These are phyloP conservation scores for Trichoderma guizhouense DNA, from an alignment of 2,329 filamentous ascomycete species.

Conservation along the genomic window DNA sequence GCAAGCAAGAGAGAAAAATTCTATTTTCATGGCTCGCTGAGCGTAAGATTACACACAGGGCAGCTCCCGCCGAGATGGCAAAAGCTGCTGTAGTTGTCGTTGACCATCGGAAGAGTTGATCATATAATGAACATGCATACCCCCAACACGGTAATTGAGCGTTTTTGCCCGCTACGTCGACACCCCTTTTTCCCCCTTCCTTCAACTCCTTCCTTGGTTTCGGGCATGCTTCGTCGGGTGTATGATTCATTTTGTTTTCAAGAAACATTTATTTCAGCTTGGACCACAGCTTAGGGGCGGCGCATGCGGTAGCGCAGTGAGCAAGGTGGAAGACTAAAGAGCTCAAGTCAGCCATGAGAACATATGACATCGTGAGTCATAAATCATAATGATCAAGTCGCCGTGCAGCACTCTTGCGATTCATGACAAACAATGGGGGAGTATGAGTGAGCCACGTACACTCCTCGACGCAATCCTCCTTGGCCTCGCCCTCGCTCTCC, in stretches of 20 bases:
- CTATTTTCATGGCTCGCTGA: slow-evolving; percentile 17
- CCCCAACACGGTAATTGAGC: not conserved
- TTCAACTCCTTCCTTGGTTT: not conserved
- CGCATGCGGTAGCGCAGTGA: slow-evolving; percentile 90
- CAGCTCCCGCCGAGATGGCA: not conserved
- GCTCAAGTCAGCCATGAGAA: slow-evolving; percentile 1
- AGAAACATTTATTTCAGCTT: slow-evolving; percentile 72
- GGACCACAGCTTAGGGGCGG: slow-evolving; percentile 92
- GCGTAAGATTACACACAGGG: slow-evolving; percentile 18
- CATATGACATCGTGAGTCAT: no score
- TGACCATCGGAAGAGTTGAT: not conserved
- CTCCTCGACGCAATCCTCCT: slow-evolving; percentile 98
- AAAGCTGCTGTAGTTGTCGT: slow-evolving; percentile 13
- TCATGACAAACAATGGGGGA: not conserved
- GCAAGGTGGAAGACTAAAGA: slow-evolving; percentile 93
- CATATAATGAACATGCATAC: not conserved
- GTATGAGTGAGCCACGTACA: slow-evolving; percentile 64
- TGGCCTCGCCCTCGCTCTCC: slow-evolving; percentile 67
- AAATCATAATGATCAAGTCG: not conserved
- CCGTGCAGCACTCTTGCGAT: not conserved
- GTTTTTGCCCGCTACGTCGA: not conserved
- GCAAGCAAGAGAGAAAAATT: slow-evolving; percentile 10
- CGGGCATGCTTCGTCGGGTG: slow-evolving; percentile 11
- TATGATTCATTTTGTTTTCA: not conserved
- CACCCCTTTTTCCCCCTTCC: not conserved